Evolutionary conservation across 495 filamentous ascomycete genomes (phyloP).

Genomic region (Penicillium waksmanii): DNA sequence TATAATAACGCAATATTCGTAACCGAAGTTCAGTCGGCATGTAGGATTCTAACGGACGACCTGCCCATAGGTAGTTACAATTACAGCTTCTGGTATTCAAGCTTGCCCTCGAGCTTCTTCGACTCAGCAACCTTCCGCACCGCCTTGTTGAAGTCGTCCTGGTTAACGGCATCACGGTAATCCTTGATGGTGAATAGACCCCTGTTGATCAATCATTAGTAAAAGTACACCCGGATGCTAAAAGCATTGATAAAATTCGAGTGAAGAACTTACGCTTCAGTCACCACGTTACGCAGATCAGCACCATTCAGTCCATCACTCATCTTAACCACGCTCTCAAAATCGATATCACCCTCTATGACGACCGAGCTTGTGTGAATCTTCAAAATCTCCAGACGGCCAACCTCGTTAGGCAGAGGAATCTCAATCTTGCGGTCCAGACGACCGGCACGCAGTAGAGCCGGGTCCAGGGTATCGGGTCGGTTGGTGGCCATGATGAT

Average conservation of each 20-base stretch:
- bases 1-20: conserved; percentile 11
- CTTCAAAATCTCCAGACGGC: conserved; percentile 96
- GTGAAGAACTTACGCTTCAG: conserved; percentile 74
- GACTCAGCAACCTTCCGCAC: conserved; percentile 95
- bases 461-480: conserved; percentile 96
- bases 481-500: conserved; percentile 99
- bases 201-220: conserved; percentile 49
- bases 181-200: conserved; percentile 98
- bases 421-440: conserved; percentile 99
- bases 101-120: conserved; percentile 97
- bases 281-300: conserved; percentile 96
- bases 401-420: conserved; percentile 97
- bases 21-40: conserved; percentile 7
- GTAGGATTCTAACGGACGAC: conserved; percentile 21
- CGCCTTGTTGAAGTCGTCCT: conserved; percentile 99
- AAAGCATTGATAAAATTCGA: not conserved
- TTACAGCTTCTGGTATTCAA: conserved; percentile 97
- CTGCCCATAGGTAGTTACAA: conserved; percentile 28
- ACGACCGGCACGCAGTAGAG: conserved; percentile 88
- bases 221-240: conserved; percentile 16
- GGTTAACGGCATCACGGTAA: conserved; percentile 91
- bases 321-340: conserved; percentile 99
- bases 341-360: conserved; percentile 95
- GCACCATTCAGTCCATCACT: conserved; percentile 97
- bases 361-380: conserved; percentile 89